Conservation (phyloP, 192 early-diverging fungal species). For the Podila clonocystis region DNA sequence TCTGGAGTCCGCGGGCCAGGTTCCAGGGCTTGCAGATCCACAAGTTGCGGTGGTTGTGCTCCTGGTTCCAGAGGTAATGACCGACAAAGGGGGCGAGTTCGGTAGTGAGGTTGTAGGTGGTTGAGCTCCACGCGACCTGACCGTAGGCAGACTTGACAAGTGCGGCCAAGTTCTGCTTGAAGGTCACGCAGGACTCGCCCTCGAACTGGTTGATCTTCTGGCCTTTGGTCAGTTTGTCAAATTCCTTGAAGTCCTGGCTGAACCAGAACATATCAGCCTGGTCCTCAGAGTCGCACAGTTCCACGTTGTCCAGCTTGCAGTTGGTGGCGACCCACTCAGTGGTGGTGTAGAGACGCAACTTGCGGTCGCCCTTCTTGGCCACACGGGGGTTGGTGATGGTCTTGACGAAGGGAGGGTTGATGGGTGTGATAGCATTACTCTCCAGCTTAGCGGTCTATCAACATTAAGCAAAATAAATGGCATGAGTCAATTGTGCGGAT, state of each 20-base stretch:
- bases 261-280: conserved; percentile 58
- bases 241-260: conserved; percentile 54
- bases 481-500: neutral
- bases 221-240: conserved; percentile 44
- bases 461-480: neutral
- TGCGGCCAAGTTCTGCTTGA: conserved; percentile 52
- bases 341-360: conserved; percentile 50
- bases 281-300: conserved; percentile 41
- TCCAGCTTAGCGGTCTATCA: conserved; percentile 31
- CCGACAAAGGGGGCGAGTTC: conserved; percentile 55
- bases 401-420: conserved; percentile 44
- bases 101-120: conserved; percentile 54
- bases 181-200: conserved; percentile 56
- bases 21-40: conserved; percentile 62
- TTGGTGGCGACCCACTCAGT: conserved; percentile 54
- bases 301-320: conserved; percentile 51
- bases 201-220: conserved; percentile 58
- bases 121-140: conserved; percentile 50
- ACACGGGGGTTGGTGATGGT: conserved; percentile 11
- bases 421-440: conserved; percentile 32
- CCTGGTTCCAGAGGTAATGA: conserved; percentile 53
- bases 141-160: conserved; percentile 55
- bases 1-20: conserved; percentile 53
- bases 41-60: conserved; percentile 46
- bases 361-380: neutral